These are phyloP conservation scores for Myxozyma vanderwaltii DNA, from an alignment of 805 yeast species.

Conservation along the genomic window DNA sequence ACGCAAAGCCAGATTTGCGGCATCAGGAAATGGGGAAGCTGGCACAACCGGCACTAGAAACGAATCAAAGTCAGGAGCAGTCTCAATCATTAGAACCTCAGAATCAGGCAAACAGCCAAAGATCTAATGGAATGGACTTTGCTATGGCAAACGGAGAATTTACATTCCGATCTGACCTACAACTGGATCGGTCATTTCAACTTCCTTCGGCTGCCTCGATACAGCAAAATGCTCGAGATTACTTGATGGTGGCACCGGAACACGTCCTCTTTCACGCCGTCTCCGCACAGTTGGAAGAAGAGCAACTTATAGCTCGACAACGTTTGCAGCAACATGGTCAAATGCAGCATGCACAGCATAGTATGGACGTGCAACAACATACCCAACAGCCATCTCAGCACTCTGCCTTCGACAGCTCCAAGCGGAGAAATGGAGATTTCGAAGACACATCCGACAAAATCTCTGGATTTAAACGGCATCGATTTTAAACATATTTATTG, in stretches of 20 bases:
- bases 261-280: constrained; percentile 32
- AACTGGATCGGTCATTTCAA: constrained; percentile 26
- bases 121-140: constrained; percentile 10
- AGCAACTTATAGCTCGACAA: constrained; percentile 23
- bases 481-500: neutral
- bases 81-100: neutral
- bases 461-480: constrained; percentile 8
- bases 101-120: neutral
- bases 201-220: constrained; percentile 19
- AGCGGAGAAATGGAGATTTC: constrained; percentile 7
- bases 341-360: neutral
- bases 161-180: constrained; percentile 26
- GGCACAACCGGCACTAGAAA: neutral
- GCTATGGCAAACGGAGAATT: constrained; percentile 15
- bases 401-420: neutral
- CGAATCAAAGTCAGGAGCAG: neutral
- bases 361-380: neutral
- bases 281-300: constrained; percentile 29
- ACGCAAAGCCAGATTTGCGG: neutral
- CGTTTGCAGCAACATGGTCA: constrained; percentile 2
- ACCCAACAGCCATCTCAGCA: neutral
- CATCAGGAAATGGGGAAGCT: neutral
- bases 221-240: constrained; percentile 22
- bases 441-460: neutral
- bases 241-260: constrained; percentile 27